Conservation (phyloP, 331 rosid species). For the Ulmus americana region DNA sequence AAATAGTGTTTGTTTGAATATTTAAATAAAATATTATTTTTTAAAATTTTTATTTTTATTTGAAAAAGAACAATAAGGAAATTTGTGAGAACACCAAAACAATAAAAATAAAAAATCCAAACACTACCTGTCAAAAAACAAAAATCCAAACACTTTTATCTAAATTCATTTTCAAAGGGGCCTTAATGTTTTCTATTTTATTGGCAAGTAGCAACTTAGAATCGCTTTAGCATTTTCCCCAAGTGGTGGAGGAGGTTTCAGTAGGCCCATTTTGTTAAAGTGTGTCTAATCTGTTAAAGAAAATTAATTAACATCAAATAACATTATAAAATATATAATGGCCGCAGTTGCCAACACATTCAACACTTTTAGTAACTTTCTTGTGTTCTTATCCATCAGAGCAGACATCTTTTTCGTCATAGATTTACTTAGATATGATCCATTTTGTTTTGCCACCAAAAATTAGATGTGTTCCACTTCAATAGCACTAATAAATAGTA, state of each 20-base stretch:
- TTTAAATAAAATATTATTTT: too few relatives aligned
- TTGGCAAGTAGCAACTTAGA: slow-evolving; percentile 10
- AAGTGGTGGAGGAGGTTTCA: slow-evolving; percentile 12
- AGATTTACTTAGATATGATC: slow-evolving; percentile 22
- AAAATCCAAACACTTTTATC: not conserved
- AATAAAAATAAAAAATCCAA: not conserved
- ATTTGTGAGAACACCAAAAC: too few relatives aligned
- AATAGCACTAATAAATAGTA: slow-evolving; percentile 2
- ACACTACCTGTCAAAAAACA: not conserved
- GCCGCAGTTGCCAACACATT: not conserved
- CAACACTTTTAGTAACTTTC: not conserved
- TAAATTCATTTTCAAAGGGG: not conserved
- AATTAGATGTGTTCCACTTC: not conserved
- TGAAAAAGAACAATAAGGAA: too few relatives aligned
- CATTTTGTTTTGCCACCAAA: too few relatives aligned
- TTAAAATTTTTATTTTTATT: too few relatives aligned
- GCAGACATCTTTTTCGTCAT: slow-evolving; percentile 19
- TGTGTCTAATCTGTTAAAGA: not conserved
- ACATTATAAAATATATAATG: not conserved
- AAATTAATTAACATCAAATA: not conserved
- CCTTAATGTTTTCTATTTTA: not conserved
- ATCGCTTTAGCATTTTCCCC: slow-evolving; percentile 4
- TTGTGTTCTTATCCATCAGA: slow-evolving; percentile 12
- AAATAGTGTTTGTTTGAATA: too few relatives aligned
- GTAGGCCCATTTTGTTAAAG: not conserved